Conservation (phyloP, 2,329 filamentous ascomycete genomes). For the Septoria petroselini region DNA sequence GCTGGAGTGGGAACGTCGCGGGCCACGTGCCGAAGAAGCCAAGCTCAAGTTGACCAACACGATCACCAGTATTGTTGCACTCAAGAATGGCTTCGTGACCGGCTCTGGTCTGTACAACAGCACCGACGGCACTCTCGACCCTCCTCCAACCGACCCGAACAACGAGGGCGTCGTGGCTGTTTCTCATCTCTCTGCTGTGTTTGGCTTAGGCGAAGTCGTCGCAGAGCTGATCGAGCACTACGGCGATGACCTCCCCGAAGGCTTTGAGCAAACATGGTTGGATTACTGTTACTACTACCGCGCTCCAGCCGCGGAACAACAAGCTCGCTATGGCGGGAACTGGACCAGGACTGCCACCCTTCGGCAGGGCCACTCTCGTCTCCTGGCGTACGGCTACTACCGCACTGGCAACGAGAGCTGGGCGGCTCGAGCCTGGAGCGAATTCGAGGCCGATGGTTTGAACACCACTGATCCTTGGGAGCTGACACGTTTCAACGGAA, state of each 20-base stretch:
- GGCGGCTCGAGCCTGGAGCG: constrained; percentile 53
- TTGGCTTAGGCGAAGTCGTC: constrained; percentile 58
- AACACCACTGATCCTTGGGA: constrained; percentile 36
- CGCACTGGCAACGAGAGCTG: constrained; percentile 48
- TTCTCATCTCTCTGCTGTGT: constrained; percentile 57
- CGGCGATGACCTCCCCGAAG: constrained; percentile 45
- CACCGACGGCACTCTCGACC: constrained; percentile 49
- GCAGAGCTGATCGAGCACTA: constrained; percentile 55
- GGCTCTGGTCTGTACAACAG: constrained; percentile 54
- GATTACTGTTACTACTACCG: constrained; percentile 61
- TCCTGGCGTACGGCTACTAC: constrained; percentile 55
- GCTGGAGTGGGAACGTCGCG: constrained; percentile 59
- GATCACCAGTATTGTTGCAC: constrained; percentile 51
- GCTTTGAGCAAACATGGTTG: constrained; percentile 55
- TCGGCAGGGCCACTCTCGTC: constrained; percentile 57
- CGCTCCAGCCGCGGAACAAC: constrained; percentile 51
- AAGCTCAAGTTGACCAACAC: constrained; percentile 51
- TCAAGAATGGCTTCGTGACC: constrained; percentile 60
- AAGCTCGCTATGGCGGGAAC: constrained; percentile 50
- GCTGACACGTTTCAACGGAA: constrained; percentile 44
- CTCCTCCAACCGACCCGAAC: constrained; percentile 52
- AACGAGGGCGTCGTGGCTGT: constrained; percentile 54
- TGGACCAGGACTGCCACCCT: constrained; percentile 47
- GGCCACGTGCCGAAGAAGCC: constrained; percentile 53
- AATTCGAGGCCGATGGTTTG: constrained; percentile 51